Base-by-base conservation (phyloP, 371 early-diverging fungal species). In the Mucor lusitanicus region DNA sequence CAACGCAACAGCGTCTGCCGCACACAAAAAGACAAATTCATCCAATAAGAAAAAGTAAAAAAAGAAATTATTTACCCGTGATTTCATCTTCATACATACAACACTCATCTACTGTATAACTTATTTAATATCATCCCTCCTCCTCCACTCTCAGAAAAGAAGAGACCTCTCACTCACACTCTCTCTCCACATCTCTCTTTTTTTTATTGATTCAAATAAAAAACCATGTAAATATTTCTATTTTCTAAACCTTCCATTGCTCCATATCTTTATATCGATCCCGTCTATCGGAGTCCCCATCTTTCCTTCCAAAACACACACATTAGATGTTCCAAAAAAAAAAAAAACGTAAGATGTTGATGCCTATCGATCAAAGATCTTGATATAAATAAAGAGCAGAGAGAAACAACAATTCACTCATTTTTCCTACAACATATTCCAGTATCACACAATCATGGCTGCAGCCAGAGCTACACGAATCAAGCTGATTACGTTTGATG, bases 401-500 rank as follows among this genome's bases (percentile, higher is more conserved):
- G 8, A 48, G 6, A 44, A 44, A 44, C 19, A 44, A 19, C 4
- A 3, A 19, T n/a, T 19, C 44, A 19, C 44, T 44, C 19, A 19
- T 44, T 19, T 19, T 2, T 7, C 44, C 2, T 19, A 44, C 3
- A 19, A 3, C 2, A 44, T 12, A 50, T 7, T 50, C 23, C 37
- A 59, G 11, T 37, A 19, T 23, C 15, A 59, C 30, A 28, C 30
- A 55, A 30, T 58, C 28, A 30, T 12, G 58, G 50, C 64, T 55
- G 53, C 64, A 7, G 39, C 53, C 30, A 54, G 53, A 61, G 39
- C 58, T 37, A 70, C 67, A 28, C 55, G 70, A 32, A 71, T 77
- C 15, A 65, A 64, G 42, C 65, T 76, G 9, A 68, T 79, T 61
- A 77, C 82, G 0, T 79, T 81, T 65, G 82, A 78, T 55, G 82